Conservation (phyloP, 2,329 filamentous ascomycete genomes). For the Colletotrichum sp. region DNA sequence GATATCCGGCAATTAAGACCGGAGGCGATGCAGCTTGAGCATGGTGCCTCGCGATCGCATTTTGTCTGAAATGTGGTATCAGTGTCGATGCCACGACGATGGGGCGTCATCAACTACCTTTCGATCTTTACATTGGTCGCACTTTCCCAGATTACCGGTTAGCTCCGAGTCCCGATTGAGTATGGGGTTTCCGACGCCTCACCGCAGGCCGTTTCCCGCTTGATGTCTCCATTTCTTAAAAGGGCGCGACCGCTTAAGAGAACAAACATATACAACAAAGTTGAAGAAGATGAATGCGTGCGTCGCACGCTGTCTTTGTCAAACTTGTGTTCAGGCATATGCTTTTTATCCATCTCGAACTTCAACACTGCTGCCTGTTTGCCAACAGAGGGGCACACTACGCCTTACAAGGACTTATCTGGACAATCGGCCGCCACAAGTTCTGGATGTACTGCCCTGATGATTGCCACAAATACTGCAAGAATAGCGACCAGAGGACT, state of each 20-base stretch:
- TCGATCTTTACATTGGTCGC: slow-evolving; percentile 9
- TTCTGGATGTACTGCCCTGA: background rate
- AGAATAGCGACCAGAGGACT: background rate
- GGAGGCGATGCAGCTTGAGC: slow-evolving; percentile 32
- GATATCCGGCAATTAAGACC: slow-evolving; percentile 30
- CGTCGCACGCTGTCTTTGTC: background rate
- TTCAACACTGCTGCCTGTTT: background rate
- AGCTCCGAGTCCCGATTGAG: background rate
- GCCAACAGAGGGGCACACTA: background rate
- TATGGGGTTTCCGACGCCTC: background rate
- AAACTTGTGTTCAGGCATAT: background rate
- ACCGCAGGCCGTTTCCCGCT: background rate
- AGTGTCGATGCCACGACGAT: fast-evolving
- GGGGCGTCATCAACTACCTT: slow-evolving; percentile 23
- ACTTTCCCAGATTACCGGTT: background rate
- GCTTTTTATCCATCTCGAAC: background rate
- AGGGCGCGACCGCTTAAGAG: background rate
- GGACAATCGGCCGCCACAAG: background rate
- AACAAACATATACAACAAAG: fast-evolving
- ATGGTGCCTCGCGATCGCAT: slow-evolving; percentile 31
- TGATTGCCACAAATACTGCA: background rate
- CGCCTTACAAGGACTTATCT: background rate
- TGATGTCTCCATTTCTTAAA: background rate
- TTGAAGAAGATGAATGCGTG: background rate
- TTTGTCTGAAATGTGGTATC: slow-evolving; percentile 25